Percentiles rank a stretch among this genome's conserved stretches.
phyloP scores from a whole-genome alignment of 2,329 filamentous ascomycete genomes.

The Piedraia hortae region DNA sequence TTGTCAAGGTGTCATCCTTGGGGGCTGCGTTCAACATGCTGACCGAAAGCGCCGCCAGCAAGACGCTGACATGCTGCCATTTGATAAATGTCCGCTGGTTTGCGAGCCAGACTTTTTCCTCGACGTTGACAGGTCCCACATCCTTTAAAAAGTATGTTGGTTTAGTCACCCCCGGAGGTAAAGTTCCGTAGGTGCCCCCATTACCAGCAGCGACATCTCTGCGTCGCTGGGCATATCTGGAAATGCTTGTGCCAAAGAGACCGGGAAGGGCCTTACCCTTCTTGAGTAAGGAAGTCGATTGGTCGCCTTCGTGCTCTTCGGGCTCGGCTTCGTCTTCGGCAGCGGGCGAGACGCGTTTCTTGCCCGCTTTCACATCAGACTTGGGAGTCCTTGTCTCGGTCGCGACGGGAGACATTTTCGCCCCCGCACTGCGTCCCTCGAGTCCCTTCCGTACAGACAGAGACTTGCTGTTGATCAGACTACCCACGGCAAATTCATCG shows the following conservation, averaged over 20 bases:
- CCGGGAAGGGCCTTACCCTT: constrained; percentile 32
- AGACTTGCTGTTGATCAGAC: constrained; percentile 28
- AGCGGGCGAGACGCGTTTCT: constrained; percentile 6
- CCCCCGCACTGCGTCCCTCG: constrained; percentile 29
- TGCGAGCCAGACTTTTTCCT: constrained; percentile 95
- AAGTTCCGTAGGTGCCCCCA: constrained; percentile 21
- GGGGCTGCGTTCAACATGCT: constrained; percentile 75
- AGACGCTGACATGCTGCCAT: constrained; percentile 84
- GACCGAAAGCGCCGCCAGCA: constrained; percentile 60
- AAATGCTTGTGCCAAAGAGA: constrained; percentile 54
- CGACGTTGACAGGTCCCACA: constrained; percentile 66
- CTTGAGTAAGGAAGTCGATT: constrained; percentile 7
- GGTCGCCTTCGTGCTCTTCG: constrained; percentile 22
- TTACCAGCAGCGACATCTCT: too few relatives aligned
- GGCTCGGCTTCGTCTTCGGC: constrained; percentile 16
- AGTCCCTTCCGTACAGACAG: too few relatives aligned
- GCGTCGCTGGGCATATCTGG: constrained; percentile 38
- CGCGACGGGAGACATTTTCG: constrained; percentile 34
- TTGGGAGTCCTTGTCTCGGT: too few relatives aligned
- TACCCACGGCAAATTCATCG: constrained; percentile 72
- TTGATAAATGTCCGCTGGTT: constrained; percentile 97
- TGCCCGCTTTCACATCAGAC: constrained; percentile 3
- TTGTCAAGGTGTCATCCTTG: constrained; percentile 41
- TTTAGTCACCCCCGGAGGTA: constrained; percentile 71
- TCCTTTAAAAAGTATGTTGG: constrained; percentile 86